Conservation (phyloP, 352 stramenopile genomes). For the Peronospora farinosa region DNA sequence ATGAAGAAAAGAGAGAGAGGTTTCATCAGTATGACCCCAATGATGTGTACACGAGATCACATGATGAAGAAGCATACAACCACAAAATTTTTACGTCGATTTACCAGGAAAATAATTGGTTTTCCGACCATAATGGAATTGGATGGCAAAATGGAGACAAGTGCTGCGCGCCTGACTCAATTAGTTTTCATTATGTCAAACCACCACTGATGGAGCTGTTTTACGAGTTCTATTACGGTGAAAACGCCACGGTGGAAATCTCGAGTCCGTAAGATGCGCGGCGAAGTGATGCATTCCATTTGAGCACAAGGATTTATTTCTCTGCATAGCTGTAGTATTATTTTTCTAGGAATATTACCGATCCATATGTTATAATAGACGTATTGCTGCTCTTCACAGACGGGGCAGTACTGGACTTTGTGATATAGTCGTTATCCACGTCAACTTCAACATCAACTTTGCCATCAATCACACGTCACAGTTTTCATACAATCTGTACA, state of each 20-base stretch:
- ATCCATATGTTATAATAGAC: too few species aligned
- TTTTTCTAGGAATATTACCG: too few species aligned
- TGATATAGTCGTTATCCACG: background rate
- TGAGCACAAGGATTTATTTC: too few species aligned
- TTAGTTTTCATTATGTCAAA: conserved; percentile 86
- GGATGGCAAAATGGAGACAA: conserved; percentile 72
- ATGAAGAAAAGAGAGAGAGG: conserved; percentile 57
- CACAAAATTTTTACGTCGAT: conserved; percentile 67
- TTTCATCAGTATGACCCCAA: conserved; percentile 83
- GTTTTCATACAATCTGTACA: background rate
- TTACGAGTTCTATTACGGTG: conserved; percentile 76
- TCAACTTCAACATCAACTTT: background rate
- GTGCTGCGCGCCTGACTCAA: conserved; percentile 69
- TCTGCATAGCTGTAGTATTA: too few species aligned
- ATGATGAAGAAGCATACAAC: conserved; percentile 70
- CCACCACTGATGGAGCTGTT: conserved; percentile 79
- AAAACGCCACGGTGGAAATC: background rate
- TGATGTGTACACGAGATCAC: conserved; percentile 54
- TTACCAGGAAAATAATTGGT: conserved; percentile 86
- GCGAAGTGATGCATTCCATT: too few species aligned
- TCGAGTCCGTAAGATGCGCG: background rate
- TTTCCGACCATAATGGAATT: conserved; percentile 76
- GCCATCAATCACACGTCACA: background rate
- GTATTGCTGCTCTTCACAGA: too few species aligned
- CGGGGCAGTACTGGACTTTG: too few species aligned